These are phyloP conservation scores for Aspergillus neotritici DNA, from an alignment of 2,329 filamentous ascomycete species.

Conservation along the genomic window DNA sequence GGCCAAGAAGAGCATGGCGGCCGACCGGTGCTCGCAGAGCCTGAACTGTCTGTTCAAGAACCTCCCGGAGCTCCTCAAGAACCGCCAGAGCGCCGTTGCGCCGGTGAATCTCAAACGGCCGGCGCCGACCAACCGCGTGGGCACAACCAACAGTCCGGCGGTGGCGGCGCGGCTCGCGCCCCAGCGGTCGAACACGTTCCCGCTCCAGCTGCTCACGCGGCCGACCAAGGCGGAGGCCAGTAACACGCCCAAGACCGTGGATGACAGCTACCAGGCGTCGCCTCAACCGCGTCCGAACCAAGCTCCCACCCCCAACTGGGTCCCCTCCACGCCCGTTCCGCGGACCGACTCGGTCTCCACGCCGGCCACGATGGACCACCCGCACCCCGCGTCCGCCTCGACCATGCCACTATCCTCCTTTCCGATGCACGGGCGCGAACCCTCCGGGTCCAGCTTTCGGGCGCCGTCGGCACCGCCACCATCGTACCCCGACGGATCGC, in stretches of 20 bases:
- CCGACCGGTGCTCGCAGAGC: conserved; percentile 74
- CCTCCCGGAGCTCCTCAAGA: conserved; percentile 66
- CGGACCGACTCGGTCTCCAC: conserved; percentile 27
- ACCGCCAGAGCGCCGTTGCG: conserved; percentile 43
- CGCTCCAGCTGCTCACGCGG: conserved; percentile 27
- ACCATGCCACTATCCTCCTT: conserved; percentile 12
- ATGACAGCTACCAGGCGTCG: conserved; percentile 22
- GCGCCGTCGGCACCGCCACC: conserved; percentile 13
- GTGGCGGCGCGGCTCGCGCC: conserved; percentile 20
- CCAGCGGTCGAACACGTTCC: conserved; percentile 39
- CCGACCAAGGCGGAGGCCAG: conserved; percentile 19
- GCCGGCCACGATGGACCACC: conserved; percentile 20
- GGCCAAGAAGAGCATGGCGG: conserved; percentile 78
- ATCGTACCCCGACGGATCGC: conserved; percentile 6
- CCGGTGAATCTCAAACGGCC: conserved; percentile 47
- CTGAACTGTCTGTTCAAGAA: conserved; percentile 76
- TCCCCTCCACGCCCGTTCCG: conserved; percentile 22
- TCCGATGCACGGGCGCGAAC: conserved; percentile 20
- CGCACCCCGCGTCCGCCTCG: conserved; percentile 17
- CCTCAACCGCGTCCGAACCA: conserved; percentile 12
- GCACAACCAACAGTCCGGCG: conserved; percentile 8
- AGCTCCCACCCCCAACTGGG: conserved; percentile 21
- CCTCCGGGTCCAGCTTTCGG: conserved; percentile 4
- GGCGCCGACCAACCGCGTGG: conserved; percentile 26
- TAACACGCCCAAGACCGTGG: conserved; percentile 26